Percentiles rank a stretch among this genome's conserved stretches.
Evolutionary conservation across 768 basidiomycete genomes (phyloP).

Genomic region (Boletus vinaceobasis): DNA sequence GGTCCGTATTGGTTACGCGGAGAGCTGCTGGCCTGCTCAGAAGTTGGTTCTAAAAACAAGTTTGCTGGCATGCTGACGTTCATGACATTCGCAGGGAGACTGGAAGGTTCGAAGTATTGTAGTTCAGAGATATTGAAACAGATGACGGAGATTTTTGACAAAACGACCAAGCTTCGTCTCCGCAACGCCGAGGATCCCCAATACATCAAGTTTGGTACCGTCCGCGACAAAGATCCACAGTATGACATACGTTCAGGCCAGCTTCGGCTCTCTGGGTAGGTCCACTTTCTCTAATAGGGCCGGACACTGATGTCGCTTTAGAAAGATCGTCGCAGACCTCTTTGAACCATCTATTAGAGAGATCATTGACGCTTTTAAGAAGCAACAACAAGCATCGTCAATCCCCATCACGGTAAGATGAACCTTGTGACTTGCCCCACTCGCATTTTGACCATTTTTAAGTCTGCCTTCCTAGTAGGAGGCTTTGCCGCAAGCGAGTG

Average conservation of each 20-base stretch:
- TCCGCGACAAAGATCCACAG: conserved; percentile 36
- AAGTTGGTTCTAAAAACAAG: conserved; percentile 9
- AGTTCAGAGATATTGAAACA: conserved; percentile 32
- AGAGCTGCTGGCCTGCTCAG: conserved; percentile 33
- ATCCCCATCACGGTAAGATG: conserved; percentile 32
- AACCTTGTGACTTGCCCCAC: neutral
- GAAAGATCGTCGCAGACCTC: conserved; percentile 38
- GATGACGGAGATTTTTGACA: conserved; percentile 40
- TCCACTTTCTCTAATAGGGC: neutral
- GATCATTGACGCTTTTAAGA: conserved; percentile 35
- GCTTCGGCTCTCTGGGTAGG: conserved; percentile 38
- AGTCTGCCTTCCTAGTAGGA: conserved; percentile 50
- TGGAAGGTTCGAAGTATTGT: conserved; percentile 32
- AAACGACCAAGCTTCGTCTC: conserved; percentile 42
- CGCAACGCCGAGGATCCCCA: conserved; percentile 36
- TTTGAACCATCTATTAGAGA: conserved; percentile 44
- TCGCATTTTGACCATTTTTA: neutral
- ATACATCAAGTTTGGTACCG: conserved; percentile 41
- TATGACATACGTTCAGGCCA: conserved; percentile 39
- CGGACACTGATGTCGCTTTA: conserved; percentile 11
- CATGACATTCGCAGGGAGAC: conserved; percentile 19
- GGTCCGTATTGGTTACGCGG: conserved; percentile 38
- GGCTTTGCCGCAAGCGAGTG: conserved; percentile 52
- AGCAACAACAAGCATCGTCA: conserved; percentile 30
- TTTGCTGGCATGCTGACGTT: neutral